Conservation (phyloP, 129 eudicot species). For the Oenanthe sinensis region DNA sequence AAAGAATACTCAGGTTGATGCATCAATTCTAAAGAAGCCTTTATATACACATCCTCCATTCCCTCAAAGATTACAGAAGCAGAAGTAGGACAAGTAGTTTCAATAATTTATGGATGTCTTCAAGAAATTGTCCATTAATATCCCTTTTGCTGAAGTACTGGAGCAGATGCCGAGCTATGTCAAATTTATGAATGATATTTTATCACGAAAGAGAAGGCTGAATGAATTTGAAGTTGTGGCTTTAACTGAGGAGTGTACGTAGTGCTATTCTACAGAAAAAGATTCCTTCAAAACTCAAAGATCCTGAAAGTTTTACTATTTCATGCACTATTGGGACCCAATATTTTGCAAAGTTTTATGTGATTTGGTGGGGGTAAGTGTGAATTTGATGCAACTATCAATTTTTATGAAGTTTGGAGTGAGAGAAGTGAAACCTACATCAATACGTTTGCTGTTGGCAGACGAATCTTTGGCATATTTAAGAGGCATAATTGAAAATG, state of each 20-base stretch:
- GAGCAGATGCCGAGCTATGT: constrained; percentile 7
- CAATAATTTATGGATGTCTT: constrained; percentile 2
- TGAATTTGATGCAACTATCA: not conserved
- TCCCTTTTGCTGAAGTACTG: not conserved
- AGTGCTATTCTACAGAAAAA: constrained; percentile 9
- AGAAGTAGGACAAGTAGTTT: constrained; percentile 3
- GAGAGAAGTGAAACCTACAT: not conserved
- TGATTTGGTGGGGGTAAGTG: constrained; percentile 15
- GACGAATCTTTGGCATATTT: not conserved
- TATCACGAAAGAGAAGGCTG: not conserved
- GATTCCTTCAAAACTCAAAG: constrained; percentile 8
- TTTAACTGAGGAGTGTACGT: not conserved
- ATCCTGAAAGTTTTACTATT: not conserved
- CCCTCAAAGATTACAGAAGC: not conserved
- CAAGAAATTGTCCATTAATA: constrained; percentile 4
- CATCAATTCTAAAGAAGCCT: not conserved
- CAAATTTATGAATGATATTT: constrained; percentile 3
- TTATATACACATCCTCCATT: not conserved
- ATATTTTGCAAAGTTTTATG: not conserved
- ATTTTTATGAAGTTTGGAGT: not conserved
- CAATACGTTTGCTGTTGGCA: not conserved
- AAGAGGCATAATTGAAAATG: not conserved
- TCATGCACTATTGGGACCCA: not conserved
- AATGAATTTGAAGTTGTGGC: not conserved
- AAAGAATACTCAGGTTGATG: not conserved